These are phyloP conservation scores for Piromyces finnis DNA, from an alignment of 192 early-diverging fungal species.

Conservation along the genomic window DNA sequence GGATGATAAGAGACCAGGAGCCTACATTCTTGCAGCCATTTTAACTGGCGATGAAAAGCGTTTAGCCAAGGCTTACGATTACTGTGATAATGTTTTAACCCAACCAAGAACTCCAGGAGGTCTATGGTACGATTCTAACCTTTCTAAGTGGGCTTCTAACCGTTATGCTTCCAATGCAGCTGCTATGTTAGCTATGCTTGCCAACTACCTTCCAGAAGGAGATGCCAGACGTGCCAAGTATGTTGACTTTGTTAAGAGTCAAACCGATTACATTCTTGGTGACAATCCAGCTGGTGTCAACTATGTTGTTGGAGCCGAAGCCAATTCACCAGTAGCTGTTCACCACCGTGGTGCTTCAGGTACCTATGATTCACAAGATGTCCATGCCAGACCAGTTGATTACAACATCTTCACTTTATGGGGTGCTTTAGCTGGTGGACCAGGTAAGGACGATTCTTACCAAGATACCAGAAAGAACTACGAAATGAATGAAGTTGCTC, in stretches of 20 bases:
- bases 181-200: background rate
- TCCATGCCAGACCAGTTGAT: constrained; percentile 3
- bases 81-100: constrained; percentile 17
- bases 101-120: constrained; percentile 4
- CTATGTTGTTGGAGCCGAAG: constrained; percentile 33
- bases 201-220: background rate
- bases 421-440: constrained; percentile 39
- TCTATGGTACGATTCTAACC: background rate
- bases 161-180: background rate
- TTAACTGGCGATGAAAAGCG: constrained; percentile 13
- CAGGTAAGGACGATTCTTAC: constrained; percentile 25
- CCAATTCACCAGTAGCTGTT: constrained; percentile 32
- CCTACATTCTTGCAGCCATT: constrained; percentile 24
- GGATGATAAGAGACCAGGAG: background rate
- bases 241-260: constrained; percentile 2
- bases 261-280: constrained; percentile 31
- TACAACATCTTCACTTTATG: constrained; percentile 18
- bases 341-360: constrained; percentile 37
- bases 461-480: constrained; percentile 21
- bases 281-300: constrained; percentile 27
- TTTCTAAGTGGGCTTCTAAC: constrained; percentile 6
- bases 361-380: constrained; percentile 5
- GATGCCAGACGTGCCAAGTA: background rate
- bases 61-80: constrained; percentile 9
- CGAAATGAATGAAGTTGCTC: constrained; percentile 13